Base-by-base conservation (phyloP, 768 basidiomycete species). In the Podaxis sp. region DNA sequence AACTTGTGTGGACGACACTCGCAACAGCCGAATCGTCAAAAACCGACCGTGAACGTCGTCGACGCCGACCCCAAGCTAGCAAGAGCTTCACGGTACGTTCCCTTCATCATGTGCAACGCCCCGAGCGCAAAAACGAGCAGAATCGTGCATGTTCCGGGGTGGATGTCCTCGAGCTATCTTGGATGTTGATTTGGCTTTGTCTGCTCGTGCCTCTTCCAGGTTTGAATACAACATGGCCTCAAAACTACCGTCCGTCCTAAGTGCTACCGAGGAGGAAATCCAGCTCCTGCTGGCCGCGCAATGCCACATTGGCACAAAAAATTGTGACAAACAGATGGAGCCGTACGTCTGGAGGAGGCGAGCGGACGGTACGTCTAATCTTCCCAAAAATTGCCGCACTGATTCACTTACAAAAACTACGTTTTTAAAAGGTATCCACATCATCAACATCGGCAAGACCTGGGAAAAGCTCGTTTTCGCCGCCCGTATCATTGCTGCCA, bases 401-500 rank as follows among this genome's bases (percentile, higher is more conserved):
- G 44, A 50, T 42, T 51, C 48, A 50, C 65, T 59, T 25, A 50
- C 47, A 23, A 13, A 16, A 6, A 27, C 23, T 57, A 60, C 64
- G 46, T 65, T 61, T 64, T 54, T 57, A 23, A 23, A 75, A 97
- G 95, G 95, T 67, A 93, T 98, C 76, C 90, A 99, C 80, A 80
- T 99, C 72, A 77, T 98, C 70, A 97, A 98, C 87, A 90, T 98
- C 67, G 97, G 97, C 72, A 99, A 98, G 86, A 99, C 96, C 66
- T 98, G 95, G 95, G 96, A 98, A 79, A 99, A 99, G 78, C 86
- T 99, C 66, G 95, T 98, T 65, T 84, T 99, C 69, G 97, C 97
- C 62, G 97, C 97, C 64, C 93, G 97, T 74, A 85, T 98, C 70
- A 95, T 98, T 69, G 95, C 95, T 68, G 90, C 95, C 57, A 89